Conservation (phyloP, 441 rosid genomes). For the Eutrema salsugineum region DNA sequence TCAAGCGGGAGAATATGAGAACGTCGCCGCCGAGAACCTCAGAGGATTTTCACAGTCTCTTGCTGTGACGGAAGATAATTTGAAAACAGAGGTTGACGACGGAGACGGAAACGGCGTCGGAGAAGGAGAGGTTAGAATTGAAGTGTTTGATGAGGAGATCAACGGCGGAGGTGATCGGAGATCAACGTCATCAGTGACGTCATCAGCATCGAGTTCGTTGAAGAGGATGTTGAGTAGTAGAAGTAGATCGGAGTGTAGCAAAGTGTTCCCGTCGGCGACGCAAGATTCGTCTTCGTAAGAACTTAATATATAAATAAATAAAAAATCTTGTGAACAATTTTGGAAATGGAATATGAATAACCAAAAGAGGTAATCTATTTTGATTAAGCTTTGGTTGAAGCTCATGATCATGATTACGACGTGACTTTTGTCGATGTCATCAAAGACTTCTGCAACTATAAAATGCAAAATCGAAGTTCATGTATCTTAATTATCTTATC, state of each 20-base stretch:
- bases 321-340: conserved; percentile 4
- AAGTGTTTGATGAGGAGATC: conserved; percentile 18
- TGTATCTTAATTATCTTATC: background rate
- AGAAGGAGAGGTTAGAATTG: conserved; percentile 21
- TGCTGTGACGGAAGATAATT: conserved; percentile 17
- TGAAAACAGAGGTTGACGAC: conserved; percentile 12
- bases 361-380: conserved; percentile 4
- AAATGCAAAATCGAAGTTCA: background rate
- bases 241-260: conserved; percentile 55
- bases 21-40: background rate
- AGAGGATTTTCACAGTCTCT: background rate
- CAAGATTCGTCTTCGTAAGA: conserved; percentile 10
- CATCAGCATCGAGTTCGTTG: conserved; percentile 43
- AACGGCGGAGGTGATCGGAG: conserved; percentile 19
- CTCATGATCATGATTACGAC: background rate
- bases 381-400: conserved; percentile 12
- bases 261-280: conserved; percentile 38
- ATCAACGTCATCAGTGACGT: conserved; percentile 28
- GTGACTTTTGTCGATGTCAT: background rate
- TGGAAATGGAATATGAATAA: conserved; percentile 21
- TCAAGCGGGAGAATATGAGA: conserved; percentile 5
- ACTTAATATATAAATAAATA: background rate
- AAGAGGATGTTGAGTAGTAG: conserved; percentile 69
- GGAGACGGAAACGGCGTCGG: background rate
- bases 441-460: background rate